Evolutionary conservation across 768 basidiomycete species (phyloP), one percentile per base, ranked within the genome.

Genomic region (Obba rivulosa): DNA sequence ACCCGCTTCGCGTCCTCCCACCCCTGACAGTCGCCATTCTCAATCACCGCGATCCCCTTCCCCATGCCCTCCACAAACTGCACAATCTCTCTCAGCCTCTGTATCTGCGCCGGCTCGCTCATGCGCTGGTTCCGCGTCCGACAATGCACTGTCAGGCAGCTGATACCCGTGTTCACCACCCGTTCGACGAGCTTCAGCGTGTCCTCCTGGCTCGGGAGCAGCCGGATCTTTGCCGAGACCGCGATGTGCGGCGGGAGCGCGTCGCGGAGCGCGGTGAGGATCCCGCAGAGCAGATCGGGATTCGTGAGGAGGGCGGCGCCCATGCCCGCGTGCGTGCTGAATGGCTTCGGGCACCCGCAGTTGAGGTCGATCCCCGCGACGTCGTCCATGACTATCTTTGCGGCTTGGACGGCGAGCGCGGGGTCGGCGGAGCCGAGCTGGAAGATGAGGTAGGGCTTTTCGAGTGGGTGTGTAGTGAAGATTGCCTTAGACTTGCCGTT

Each of bases 291-390:
- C 25, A 92, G 72, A 60, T 97, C 92, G 0, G 96, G 93, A 31
- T 87, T 95, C 3, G 87, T 82, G 43, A 99, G 80, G 13, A 99
- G 74, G 2, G 94, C 95, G 1, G 96, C 95, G 8, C 96, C 96
- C 94, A 98, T 98, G 0, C 96, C 96, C 0, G 85, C 69, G 56
- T 89, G 86, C 0, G 91, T 92, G 18, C 92, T 95, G 67, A 97
- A 97, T 0, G 93, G 89, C 59, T 95, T 95, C 0, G 94, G 94
- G 62, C 95, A 99, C 0, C 95, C 96, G 61, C 96, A 98, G 65
- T 98, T 98, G 51, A 99, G 83, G 64, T 98, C 96, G 58, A 99
- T 76, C 17, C 94, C 96, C 0, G 93, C 83, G 24, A 99, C 83
- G 59, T 99, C 96, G 28, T 87, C 71, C 68, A 84, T 76, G 34